These are phyloP conservation scores for Penicillium coffeae DNA, from an alignment of 495 filamentous ascomycete species.

Conservation along the genomic window DNA sequence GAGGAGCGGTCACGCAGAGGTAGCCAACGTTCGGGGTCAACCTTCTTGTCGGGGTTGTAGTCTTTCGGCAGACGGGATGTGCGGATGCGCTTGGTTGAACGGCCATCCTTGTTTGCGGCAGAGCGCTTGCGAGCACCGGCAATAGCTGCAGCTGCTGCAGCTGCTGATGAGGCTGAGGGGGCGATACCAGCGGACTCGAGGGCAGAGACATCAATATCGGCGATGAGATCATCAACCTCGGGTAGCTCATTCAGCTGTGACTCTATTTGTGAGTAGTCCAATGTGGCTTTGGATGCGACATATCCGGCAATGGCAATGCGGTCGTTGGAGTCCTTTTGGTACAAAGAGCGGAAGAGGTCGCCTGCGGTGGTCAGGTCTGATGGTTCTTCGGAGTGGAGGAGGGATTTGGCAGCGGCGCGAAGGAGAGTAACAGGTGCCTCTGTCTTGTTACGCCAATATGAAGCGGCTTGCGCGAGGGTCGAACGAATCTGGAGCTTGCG, in stretches of 20 bases:
- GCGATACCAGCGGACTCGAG: conserved; percentile 79
- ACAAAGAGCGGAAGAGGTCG: conserved; percentile 68
- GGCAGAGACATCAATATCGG: conserved; percentile 60
- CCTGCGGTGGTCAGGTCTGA: conserved; percentile 65
- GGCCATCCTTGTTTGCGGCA: conserved; percentile 44
- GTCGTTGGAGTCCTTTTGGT: conserved; percentile 59
- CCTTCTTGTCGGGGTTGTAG: conserved; percentile 67
- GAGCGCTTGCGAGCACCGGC: conserved; percentile 55
- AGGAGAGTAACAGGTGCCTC: conserved; percentile 58
- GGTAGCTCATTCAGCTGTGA: conserved; percentile 61
- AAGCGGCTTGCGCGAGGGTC: conserved; percentile 74
- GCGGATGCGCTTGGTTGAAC: conserved; percentile 60
- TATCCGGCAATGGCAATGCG: conserved; percentile 69
- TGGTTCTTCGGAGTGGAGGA: conserved; percentile 67
- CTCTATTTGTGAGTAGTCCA: conserved; percentile 56
- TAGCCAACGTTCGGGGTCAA: conserved; percentile 90
- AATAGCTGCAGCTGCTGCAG: conserved; percentile 34
- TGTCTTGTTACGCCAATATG: conserved; percentile 66
- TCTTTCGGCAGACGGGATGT: conserved; percentile 73
- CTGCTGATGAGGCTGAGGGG: conserved; percentile 42
- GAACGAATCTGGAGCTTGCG: conserved; percentile 68
- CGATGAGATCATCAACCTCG: conserved; percentile 59
- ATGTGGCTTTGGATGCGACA: conserved; percentile 75
- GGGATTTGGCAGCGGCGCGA: conserved; percentile 71
- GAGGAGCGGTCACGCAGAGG: conserved; percentile 82